Percentiles rank a stretch among this genome's conserved stretches.
Conservation (phyloP, 495 filamentous ascomycete species). For the Neurospora discreta region DNA sequence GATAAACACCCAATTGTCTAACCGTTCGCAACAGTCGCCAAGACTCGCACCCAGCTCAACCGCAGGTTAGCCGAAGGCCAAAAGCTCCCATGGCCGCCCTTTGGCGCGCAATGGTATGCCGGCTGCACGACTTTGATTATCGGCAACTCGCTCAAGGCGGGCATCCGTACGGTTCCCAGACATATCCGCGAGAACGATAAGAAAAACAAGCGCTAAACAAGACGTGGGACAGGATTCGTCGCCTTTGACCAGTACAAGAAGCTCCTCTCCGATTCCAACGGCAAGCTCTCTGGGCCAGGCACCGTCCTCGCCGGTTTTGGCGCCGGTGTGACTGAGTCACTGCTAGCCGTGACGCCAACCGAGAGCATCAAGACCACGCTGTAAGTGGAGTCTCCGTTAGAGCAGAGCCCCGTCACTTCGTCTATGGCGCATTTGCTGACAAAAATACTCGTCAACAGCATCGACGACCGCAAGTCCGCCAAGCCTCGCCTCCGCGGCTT, state of each 20-base stretch:
- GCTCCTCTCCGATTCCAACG: slow-evolving; percentile 69
- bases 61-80: slow-evolving; percentile 64
- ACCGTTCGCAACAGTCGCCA: slow-evolving; percentile 54
- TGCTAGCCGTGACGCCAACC: slow-evolving; percentile 91
- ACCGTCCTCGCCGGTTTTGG: slow-evolving; percentile 93
- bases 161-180: slow-evolving; percentile 58
- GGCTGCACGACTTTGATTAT: slow-evolving; percentile 96
- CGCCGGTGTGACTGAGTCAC: slow-evolving; percentile 85
- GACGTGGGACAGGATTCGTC: slow-evolving; percentile 58
- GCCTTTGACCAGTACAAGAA: slow-evolving; percentile 90
- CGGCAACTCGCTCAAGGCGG: slow-evolving; percentile 91
- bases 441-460: slow-evolving; percentile 36
- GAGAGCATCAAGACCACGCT: slow-evolving; percentile 96
- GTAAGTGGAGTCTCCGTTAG: slow-evolving; percentile 28
- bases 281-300: slow-evolving; percentile 79
- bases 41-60: slow-evolving; percentile 91
- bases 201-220: neutral
- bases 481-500: slow-evolving; percentile 88
- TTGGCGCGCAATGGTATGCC: slow-evolving; percentile 92
- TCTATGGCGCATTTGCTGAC: neutral
- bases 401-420: neutral
- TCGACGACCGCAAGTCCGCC: slow-evolving; percentile 85
- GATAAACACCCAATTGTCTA: slow-evolving; percentile 1
- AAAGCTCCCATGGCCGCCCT: slow-evolving; percentile 93
- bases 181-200: neutral